Evolutionary conservation across 257 asterid species (phyloP).

Genomic region (Schizonepeta tenuifolia): DNA sequence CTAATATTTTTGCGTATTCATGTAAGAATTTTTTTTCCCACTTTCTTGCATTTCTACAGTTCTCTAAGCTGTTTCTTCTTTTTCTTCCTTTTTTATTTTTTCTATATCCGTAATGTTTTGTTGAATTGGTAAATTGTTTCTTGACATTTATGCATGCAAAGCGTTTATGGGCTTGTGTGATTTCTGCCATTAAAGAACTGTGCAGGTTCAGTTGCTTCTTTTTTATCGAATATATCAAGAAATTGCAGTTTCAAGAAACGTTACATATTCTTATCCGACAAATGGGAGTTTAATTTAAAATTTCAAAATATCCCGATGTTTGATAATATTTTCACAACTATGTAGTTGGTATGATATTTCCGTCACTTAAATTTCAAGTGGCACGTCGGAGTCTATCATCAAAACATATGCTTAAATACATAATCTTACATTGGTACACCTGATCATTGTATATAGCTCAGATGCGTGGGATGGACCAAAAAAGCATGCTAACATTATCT

Average conservation of each 20-base stretch:
- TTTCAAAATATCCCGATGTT: too few relatives aligned
- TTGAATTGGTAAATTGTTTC: neutral
- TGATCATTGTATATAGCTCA: too few relatives aligned
- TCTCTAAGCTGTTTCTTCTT: neutral
- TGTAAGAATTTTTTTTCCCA: constrained; percentile 31
- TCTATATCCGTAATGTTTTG: neutral
- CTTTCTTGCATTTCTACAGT: neutral
- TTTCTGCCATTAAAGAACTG: neutral
- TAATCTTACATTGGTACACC: too few relatives aligned
- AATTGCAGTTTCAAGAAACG: neutral
- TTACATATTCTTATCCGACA: neutral
- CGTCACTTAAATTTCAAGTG: too few relatives aligned
- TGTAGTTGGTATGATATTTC: too few relatives aligned
- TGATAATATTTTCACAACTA: too few relatives aligned
- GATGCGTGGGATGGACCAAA: too few relatives aligned
- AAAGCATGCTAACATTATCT: too few relatives aligned
- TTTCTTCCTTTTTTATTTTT: neutral
- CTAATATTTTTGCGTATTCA: constrained; percentile 25
- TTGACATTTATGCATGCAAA: neutral
- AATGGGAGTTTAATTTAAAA: too few relatives aligned
- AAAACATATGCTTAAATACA: too few relatives aligned
- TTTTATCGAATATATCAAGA: neutral
- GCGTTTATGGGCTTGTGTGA: constrained; percentile 1
- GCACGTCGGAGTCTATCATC: too few relatives aligned
- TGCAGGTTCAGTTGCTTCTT: neutral